Percentiles rank a stretch among this genome's conserved stretches.
phyloP scores from a whole-genome alignment of 2,329 filamentous ascomycete species.

The Tolypocladium ovalisporum region DNA sequence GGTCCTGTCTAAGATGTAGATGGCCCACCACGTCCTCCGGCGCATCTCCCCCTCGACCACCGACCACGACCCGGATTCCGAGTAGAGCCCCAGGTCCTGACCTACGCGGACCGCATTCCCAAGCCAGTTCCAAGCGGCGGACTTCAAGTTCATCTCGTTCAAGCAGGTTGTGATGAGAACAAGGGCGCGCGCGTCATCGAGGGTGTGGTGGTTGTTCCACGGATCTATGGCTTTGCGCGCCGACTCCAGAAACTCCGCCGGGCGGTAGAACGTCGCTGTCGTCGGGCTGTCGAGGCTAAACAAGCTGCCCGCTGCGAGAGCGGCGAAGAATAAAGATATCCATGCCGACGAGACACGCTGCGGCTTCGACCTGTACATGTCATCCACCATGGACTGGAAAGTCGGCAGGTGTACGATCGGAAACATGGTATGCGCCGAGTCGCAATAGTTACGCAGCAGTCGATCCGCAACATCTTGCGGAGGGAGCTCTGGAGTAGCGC shows the following conservation, averaged over 20 bases:
- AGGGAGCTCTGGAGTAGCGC: constrained; percentile 55
- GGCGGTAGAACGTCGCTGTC: constrained; percentile 38
- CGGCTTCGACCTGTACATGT: constrained; percentile 59
- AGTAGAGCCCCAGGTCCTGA: constrained; percentile 74
- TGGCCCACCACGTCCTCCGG: constrained; percentile 83
- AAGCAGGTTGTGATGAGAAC: constrained; percentile 70
- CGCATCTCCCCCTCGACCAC: constrained; percentile 77
- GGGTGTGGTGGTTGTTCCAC: constrained; percentile 66
- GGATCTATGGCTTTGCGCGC: constrained; percentile 63
- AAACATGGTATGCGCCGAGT: constrained; percentile 66
- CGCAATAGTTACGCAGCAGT: constrained; percentile 65
- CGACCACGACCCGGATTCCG: constrained; percentile 62
- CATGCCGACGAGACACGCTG: constrained; percentile 53
- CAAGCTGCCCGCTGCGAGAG: constrained; percentile 73
- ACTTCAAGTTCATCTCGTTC: constrained; percentile 76
- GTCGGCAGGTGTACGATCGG: constrained; percentile 84
- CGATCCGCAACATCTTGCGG: constrained; percentile 58
- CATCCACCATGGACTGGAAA: constrained; percentile 66
- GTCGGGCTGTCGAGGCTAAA: constrained; percentile 49
- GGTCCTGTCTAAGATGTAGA: constrained; percentile 80
- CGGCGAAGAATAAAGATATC: constrained; percentile 69
- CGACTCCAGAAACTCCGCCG: constrained; percentile 58
- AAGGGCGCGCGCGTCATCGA: constrained; percentile 64
- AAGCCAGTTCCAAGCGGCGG: constrained; percentile 78
- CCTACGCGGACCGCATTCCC: constrained; percentile 68